Base-by-base conservation (phyloP, 441 rosid genomes). In the Manihot esculenta region DNA sequence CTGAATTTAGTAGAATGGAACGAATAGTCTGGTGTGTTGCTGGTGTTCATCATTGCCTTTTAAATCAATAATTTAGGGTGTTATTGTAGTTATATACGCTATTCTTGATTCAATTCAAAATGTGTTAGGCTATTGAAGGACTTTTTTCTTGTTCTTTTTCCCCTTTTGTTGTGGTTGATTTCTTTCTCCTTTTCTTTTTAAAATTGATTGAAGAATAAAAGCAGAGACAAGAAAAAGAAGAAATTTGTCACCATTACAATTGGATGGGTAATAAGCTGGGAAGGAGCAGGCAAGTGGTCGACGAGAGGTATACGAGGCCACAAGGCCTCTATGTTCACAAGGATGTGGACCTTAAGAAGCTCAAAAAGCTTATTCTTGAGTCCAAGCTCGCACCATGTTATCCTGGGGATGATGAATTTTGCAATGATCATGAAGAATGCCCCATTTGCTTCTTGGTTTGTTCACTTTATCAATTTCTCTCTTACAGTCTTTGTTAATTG, bases 371-470 rank as follows among this genome's bases (percentile, higher is more conserved):
- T 27, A 96, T 93, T 70, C 89, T 93, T 3, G 99, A 93, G 57
- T 91, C 96, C 55, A 96, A 93, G 88, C 97, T 96, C 55, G 94
- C 99, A 68, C 98, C 99, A 10, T 93, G 99, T 82, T 96, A 87
- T 79, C 97, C 98, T 0, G 99, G 99, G 8, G 93, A 85, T 3
- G 98, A 96, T 55, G 99, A 96, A 23, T 78, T 84, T 74, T 71
- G 82, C 49, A 65, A 66, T 41, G 99, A 96, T 71, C 88, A 84
- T 44, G 99, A 96, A 86, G 98, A 96, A 74, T 93, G 98, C 73
- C 99, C 97, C 0, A 96, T 96, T 81, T 96, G 99, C 84, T 93
- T 91, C 78, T 80, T 96, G 98, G 98, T 96, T 55, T 45, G 98
- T 85, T 55, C 45, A 63, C 41, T 68, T 56, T 67, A 30, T 75